These are phyloP conservation scores for Drechslerella coelobrocha DNA, from an alignment of 2,329 filamentous ascomycete genomes.

Conservation along the genomic window DNA sequence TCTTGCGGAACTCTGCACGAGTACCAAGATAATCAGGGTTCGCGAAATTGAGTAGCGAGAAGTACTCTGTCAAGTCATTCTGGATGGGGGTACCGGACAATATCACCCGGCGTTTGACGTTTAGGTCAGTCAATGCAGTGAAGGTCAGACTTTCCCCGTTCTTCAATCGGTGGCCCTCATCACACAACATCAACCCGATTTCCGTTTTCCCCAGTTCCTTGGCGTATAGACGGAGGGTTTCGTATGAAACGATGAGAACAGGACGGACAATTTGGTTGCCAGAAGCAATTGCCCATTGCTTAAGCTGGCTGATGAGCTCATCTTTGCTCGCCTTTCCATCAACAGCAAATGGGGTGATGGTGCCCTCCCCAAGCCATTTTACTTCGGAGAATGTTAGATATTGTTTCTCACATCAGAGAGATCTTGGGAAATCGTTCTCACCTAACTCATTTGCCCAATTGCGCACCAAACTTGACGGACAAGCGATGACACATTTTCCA, in stretches of 20 bases:
- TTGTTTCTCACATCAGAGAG: not conserved
- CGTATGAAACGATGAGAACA: constrained; percentile 96
- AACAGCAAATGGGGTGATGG: constrained; percentile 90
- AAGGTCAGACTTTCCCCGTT: constrained; percentile 97
- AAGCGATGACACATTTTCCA: constrained; percentile 95
- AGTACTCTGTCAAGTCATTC: constrained; percentile 98
- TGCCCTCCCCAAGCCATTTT: constrained; percentile 94
- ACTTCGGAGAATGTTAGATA: constrained; percentile 58
- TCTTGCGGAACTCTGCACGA: constrained; percentile 87
- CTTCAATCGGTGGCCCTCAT: constrained; percentile 95
- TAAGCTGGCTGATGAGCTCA: constrained; percentile 84
- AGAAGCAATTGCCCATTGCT: constrained; percentile 91
- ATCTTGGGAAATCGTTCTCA: constrained; percentile 53
- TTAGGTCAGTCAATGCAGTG: constrained; percentile 84
- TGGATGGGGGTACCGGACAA: constrained; percentile 97
- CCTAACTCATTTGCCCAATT: constrained; percentile 96
- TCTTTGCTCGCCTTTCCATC: constrained; percentile 96
- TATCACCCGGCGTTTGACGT: constrained; percentile 90
- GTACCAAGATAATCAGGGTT: constrained; percentile 92
- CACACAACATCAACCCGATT: constrained; percentile 91
- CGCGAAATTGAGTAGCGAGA: constrained; percentile 92
- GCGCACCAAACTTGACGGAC: constrained; percentile 91
- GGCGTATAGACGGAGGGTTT: constrained; percentile 88
- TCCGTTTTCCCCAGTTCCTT: constrained; percentile 87
- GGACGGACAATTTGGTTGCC: constrained; percentile 89